Conservation (phyloP, 106 monocot species). For the Acorus calamus region DNA sequence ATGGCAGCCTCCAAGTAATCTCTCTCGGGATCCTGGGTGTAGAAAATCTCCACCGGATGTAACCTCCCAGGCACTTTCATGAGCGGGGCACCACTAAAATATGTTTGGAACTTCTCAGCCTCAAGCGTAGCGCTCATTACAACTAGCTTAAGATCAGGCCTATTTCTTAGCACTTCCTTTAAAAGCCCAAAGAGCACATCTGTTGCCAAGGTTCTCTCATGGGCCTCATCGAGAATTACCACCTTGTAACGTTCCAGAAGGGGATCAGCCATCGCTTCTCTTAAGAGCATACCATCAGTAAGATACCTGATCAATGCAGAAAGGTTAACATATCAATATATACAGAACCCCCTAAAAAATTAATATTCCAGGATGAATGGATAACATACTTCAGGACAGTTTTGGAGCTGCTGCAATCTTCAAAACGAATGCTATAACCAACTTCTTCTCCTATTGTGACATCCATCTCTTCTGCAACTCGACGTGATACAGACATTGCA, state of each 20-base stretch:
- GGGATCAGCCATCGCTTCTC: conserved; percentile 46
- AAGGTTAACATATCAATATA: conserved; percentile 1
- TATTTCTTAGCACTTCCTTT: conserved; percentile 1
- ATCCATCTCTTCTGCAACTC: conserved; percentile 87
- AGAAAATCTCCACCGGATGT: conserved; percentile 70
- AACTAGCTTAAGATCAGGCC: conserved; percentile 2
- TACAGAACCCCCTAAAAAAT: no score
- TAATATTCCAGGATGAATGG: no score
- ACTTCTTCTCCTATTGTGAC: conserved; percentile 72
- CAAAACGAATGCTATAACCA: conserved; percentile 72
- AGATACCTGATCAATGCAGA: conserved; percentile 33
- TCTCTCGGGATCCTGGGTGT: conserved; percentile 60
- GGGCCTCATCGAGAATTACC: conserved; percentile 5
- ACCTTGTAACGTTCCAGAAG: not conserved
- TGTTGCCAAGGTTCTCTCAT: conserved; percentile 1
- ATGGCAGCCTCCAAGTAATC: conserved; percentile 80
- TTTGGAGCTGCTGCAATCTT: conserved; percentile 70
- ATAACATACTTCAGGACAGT: conserved; percentile 62
- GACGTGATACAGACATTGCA: conserved; percentile 61
- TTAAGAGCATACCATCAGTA: conserved; percentile 81
- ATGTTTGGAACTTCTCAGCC: conserved; percentile 8
- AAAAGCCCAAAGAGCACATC: conserved; percentile 6
- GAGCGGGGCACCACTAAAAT: conserved; percentile 54
- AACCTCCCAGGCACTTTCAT: conserved; percentile 67
- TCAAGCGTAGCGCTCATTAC: not conserved